Base-by-base conservation (phyloP, 352 stramenopile genomes). In the Globisporangium sylvaticum region DNA sequence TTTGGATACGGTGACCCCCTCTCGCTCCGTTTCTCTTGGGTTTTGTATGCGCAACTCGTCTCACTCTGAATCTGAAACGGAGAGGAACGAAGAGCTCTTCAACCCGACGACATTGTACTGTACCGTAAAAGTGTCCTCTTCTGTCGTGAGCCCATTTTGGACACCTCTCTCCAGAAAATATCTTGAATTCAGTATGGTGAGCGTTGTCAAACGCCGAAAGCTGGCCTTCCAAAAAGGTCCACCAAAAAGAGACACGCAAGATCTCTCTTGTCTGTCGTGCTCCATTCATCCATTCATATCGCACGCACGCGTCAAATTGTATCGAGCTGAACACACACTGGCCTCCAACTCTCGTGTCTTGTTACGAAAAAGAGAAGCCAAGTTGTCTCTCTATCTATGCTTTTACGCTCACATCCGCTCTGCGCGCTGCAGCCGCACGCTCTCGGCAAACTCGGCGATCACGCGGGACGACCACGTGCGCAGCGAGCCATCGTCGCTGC, bases 361-460 rank as follows among this genome's bases (percentile, higher is more conserved):
- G n/a, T n/a, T n/a, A n/a, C n/a, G n/a, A n/a, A n/a, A n/a, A n/a
- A n/a, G n/a, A n/a, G n/a, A n/a, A n/a, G n/a, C n/a, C n/a, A n/a
- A n/a, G n/a, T n/a, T n/a, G n/a, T n/a, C n/a, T n/a, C n/a, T n/a
- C n/a, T n/a, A n/a, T n/a, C n/a, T n/a, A n/a, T n/a, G n/a, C n/a
- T n/a, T n/a, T n/a, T n/a, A n/a, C n/a, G n/a, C n/a, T n/a, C n/a
- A n/a, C n/a, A n/a, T n/a, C n/a, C n/a, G n/a, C n/a, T 25, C 44
- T 24, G 22, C 34, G 57, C 57, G 57, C 37, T 62, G 34, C 9
- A 67, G 32, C 3, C 74, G 62, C 14, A 74, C 52, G 37, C 67
- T 80, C 56, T 80, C 68, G 1, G 71, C 76, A 27, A 79, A 83
- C 68, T 83, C 73, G 46, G 71, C 68, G 46, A 80, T 77, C 39